These are phyloP conservation scores for Chaetomidium leptoderma DNA, from an alignment of 495 filamentous ascomycete species.

Conservation along the genomic window DNA sequence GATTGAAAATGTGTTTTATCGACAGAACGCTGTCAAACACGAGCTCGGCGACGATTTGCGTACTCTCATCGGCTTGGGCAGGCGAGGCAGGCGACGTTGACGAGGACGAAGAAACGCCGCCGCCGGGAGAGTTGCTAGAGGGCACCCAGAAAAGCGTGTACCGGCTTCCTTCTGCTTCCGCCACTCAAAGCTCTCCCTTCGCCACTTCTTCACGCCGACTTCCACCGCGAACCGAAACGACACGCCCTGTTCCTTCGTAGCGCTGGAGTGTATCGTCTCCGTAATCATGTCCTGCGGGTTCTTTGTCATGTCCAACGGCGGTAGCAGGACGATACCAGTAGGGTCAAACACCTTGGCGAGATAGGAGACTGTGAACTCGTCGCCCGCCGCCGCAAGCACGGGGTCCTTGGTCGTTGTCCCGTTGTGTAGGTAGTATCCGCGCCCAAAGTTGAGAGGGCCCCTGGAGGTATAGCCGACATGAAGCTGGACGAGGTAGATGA, in stretches of 20 bases:
- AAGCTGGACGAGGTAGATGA: slow-evolving; percentile 11
- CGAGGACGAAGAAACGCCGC: no score
- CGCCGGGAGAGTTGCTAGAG: neutral
- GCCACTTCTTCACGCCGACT: slow-evolving; percentile 1
- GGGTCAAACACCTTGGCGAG: slow-evolving; percentile 1
- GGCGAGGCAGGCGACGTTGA: neutral
- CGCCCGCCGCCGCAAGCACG: slow-evolving; percentile 13
- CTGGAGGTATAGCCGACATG: slow-evolving; percentile 12
- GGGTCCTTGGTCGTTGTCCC: neutral
- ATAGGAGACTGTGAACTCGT: slow-evolving; percentile 5
- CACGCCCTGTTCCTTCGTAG: neutral
- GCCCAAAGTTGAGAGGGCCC: slow-evolving; percentile 14
- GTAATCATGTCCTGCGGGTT: slow-evolving; percentile 5
- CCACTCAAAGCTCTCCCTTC: slow-evolving; percentile 20
- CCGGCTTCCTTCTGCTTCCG: neutral
- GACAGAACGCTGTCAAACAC: neutral
- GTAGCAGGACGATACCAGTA: slow-evolving; percentile 1
- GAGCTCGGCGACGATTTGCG: slow-evolving; percentile 7
- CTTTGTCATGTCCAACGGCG: slow-evolving; percentile 1
- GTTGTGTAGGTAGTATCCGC: slow-evolving; percentile 17
- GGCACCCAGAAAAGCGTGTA: neutral
- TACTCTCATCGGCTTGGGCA: neutral
- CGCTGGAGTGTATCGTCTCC: slow-evolving; percentile 1
- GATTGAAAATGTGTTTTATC: slow-evolving; percentile 3
- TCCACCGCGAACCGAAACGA: slow-evolving; percentile 6